Evolutionary conservation across 352 stramenopile species (phyloP), one percentile per base, ranked within the genome.

Genomic region (Pythium brachiatum): DNA sequence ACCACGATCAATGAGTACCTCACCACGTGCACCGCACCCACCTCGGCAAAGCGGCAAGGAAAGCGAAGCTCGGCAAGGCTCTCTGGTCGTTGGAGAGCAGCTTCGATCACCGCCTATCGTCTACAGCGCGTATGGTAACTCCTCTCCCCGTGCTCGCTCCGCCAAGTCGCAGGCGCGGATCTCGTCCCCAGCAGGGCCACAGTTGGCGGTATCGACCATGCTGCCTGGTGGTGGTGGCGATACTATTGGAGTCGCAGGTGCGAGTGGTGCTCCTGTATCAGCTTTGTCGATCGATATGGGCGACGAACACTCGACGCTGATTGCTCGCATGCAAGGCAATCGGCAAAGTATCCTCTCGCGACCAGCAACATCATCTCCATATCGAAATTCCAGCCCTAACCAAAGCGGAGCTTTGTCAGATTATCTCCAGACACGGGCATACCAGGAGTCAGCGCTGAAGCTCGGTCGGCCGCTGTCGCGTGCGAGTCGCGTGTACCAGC

Each of bases 261-360:
- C 18, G 11, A 47, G 20, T 27, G 20, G 7, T 7, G 7, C 29
- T n/a, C 51, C 51, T n/a, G 3, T 57, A 1, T 25, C 51, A 13
- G 51, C 32, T 0, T 13, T 46, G 3, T n/a, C 51, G 1, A 36
- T 57, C 3, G 51, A 57, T 20, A 46, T 20, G 31, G 23, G 21
- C 12, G 59, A 60, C 27, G 25, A 34, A 0, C 1, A 46, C 9
- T 20, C 27, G 9, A 39, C 60, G 18, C 11, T 60, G 25, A 26
- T 66, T 6, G 39, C 50, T 3, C 36, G 38, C 2, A 23, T 60
- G n/a, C 56, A 55, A 38, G 26, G 16, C 31, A 50, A 50, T 8
- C 48, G 53, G n/a, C 55, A 53, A 47, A 67, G 60, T 21, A 57
- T 57, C 27, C 32, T 47, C n/a, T 50, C 21, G 16, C 46, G 62